These are phyloP conservation scores for Mycena citricolor DNA, from an alignment of 1,284 basidiomycete species.

Conservation along the genomic window DNA sequence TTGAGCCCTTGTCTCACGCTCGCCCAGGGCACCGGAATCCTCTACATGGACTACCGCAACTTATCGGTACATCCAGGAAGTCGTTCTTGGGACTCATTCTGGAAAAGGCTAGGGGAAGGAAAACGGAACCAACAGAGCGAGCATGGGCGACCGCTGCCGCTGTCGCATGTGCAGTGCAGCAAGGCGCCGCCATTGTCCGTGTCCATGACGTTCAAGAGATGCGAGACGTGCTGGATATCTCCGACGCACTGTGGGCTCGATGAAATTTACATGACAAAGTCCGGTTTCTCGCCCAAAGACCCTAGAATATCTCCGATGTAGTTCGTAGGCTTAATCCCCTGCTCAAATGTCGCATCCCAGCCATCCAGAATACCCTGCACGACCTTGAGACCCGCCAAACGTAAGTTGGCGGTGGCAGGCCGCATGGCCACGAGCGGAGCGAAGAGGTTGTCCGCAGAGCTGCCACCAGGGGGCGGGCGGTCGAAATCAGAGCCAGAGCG, in stretches of 20 bases:
- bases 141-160: constrained; percentile 82
- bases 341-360: constrained; percentile 29
- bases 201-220: constrained; percentile 85
- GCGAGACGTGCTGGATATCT: constrained; percentile 47
- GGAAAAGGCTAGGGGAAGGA: constrained; percentile 44
- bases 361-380: constrained; percentile 31
- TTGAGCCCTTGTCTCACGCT: no score
- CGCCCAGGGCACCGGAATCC: constrained; percentile 41
- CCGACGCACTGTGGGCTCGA: constrained; percentile 51
- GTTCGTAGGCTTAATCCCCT: constrained; percentile 30
- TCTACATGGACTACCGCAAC: constrained; percentile 64
- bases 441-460: constrained; percentile 27
- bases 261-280: no score
- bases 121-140: constrained; percentile 63
- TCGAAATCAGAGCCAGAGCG: constrained; percentile 47
- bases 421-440: constrained; percentile 24
- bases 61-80: constrained; percentile 84
- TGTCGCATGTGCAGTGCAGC: constrained; percentile 75
- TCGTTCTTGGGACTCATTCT: constrained; percentile 77
- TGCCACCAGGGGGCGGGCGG: constrained; percentile 34
- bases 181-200: constrained; percentile 72
- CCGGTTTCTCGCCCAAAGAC: constrained; percentile 29
- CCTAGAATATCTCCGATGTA: constrained; percentile 36
- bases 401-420: constrained; percentile 30
- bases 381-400: constrained; percentile 31